phyloP scores from a whole-genome alignment of 306 rosid species.

The Vicia faba region DNA sequence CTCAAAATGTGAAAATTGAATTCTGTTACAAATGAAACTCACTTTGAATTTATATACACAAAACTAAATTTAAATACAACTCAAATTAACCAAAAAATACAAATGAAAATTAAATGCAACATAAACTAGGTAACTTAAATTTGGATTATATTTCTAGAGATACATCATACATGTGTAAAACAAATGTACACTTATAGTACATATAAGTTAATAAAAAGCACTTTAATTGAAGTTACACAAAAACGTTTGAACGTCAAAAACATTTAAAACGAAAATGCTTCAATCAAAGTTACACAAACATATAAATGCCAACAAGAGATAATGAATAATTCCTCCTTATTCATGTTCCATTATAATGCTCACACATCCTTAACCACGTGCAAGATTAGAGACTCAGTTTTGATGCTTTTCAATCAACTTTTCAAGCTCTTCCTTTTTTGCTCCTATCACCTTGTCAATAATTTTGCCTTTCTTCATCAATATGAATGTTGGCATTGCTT shows the following conservation, averaged over 20 bases:
- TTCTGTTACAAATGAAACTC: no score
- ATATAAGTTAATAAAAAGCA: background rate
- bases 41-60: no score
- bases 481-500: conserved; percentile 81
- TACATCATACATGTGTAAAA: background rate
- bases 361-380: background rate
- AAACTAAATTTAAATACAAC: no score
- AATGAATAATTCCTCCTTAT: conserved; percentile 28
- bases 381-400: conserved; percentile 31
- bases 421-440: conserved; percentile 66
- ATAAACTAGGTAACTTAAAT: no score
- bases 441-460: conserved; percentile 66
- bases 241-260: conserved; percentile 8
- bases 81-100: no score
- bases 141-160: no score
- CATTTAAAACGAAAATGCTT: background rate
- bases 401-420: conserved; percentile 64
- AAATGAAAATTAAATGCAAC: no score
- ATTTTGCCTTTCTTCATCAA: conserved; percentile 67
- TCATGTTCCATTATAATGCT: conserved; percentile 18
- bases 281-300: conserved; percentile 24
- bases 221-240: background rate
- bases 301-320: conserved; percentile 8
- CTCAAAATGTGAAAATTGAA: no score
- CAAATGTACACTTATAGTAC: background rate